phyloP scores from a whole-genome alignment of 768 basidiomycete genomes.

The Leucocoprinus leucothites region DNA sequence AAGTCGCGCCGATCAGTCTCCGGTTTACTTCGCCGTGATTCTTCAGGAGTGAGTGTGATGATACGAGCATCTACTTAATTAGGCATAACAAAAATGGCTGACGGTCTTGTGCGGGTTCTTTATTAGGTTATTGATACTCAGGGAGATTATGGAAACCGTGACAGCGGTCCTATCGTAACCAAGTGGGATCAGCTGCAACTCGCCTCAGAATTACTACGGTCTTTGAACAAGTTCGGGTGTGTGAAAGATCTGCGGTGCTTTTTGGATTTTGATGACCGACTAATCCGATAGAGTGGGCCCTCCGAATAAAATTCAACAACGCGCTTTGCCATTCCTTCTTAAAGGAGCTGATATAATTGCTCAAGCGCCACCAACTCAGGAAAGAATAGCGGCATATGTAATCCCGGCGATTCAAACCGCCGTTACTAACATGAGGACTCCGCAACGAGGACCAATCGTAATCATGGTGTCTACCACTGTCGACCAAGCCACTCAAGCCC shows the following conservation, averaged over 20 bases:
- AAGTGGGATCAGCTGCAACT: slow-evolving; percentile 96
- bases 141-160: slow-evolving; percentile 51
- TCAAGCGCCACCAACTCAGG: slow-evolving; percentile 97
- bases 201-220: slow-evolving; percentile 82
- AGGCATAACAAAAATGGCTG: not conserved
- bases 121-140: slow-evolving; percentile 53
- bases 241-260: slow-evolving; percentile 21
- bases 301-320: slow-evolving; percentile 98
- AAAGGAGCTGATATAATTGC: slow-evolving; percentile 96
- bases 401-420: slow-evolving; percentile 88
- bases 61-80: not conserved
- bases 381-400: slow-evolving; percentile 95
- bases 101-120: slow-evolving; percentile 7
- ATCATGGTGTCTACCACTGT: slow-evolving; percentile 98
- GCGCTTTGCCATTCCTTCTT: slow-evolving; percentile 92
- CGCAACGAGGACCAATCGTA: slow-evolving; percentile 78
- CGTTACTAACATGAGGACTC: slow-evolving; percentile 56
- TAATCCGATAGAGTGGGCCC: slow-evolving; percentile 73
- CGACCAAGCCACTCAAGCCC: slow-evolving; percentile 97
- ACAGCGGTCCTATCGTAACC: slow-evolving; percentile 76
- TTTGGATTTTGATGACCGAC: not conserved
- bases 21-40: slow-evolving; percentile 69
- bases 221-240: slow-evolving; percentile 92
- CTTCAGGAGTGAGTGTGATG: slow-evolving; percentile 55
- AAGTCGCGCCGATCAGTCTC: slow-evolving; percentile 72